Percentiles rank a stretch among this genome's conserved stretches.
phyloP scores from a whole-genome alignment of 2,329 filamentous ascomycete genomes.

The Aurifilum marmelostoma region DNA sequence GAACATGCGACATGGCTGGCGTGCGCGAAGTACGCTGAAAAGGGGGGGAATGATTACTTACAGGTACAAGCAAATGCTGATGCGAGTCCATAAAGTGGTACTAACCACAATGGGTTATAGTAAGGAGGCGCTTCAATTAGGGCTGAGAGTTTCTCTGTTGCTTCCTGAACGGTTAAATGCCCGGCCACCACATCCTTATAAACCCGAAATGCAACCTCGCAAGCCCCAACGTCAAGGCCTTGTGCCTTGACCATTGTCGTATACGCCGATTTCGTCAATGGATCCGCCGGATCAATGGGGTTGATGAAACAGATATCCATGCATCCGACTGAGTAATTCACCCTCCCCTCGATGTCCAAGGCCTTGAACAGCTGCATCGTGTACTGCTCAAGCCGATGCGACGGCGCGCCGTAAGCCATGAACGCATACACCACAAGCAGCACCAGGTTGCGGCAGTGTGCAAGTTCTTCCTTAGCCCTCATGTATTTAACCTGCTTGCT shows the following conservation, averaged over 20 bases:
- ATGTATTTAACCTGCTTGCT: conserved; percentile 24
- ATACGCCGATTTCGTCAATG: conserved; percentile 24
- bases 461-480: conserved; percentile 23
- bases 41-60: not conserved
- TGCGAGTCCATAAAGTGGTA: conserved; percentile 20
- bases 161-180: conserved; percentile 24
- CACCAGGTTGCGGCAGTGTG: conserved; percentile 25
- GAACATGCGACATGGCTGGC: not conserved
- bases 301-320: conserved; percentile 28
- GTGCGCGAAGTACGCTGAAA: not conserved
- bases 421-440: conserved; percentile 24
- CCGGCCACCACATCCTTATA: conserved; percentile 27
- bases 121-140: conserved; percentile 22
- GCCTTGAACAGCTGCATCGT: conserved; percentile 25
- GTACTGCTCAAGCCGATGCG: conserved; percentile 29
- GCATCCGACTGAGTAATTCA: conserved; percentile 30
- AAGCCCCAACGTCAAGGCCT: conserved; percentile 29
- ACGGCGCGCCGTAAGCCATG: conserved; percentile 26
- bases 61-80: conserved; percentile 13
- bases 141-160: conserved; percentile 12
- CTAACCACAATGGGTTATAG: conserved; percentile 21
- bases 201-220: conserved; percentile 27
- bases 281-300: conserved; percentile 24
- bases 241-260: conserved; percentile 29
- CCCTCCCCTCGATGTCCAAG: conserved; percentile 28